Base-by-base conservation (phyloP, 305 asterid genomes). In the Euphrasia arctica region DNA sequence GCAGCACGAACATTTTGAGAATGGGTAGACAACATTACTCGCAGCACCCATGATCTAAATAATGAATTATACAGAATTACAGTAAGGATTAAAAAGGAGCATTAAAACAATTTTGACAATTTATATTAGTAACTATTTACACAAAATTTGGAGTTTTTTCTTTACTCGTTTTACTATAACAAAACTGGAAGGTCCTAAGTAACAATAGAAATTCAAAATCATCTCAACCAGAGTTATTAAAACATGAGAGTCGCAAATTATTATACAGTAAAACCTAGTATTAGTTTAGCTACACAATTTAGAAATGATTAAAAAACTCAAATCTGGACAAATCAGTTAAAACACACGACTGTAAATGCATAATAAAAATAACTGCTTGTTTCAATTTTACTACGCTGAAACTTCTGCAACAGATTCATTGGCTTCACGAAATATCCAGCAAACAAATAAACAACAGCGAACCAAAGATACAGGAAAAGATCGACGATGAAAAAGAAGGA, bases 391-490 rank as follows among this genome's bases (percentile, higher is more conserved):
- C 1, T 10, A 54, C 9, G n/a, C 3, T 12, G 13, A 7, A 54
- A 54, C n/a, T 18, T 2, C 6, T 47, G 10, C 36, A 2, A 3
- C 3, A 25, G 59, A 54, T 27, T 54, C 8, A 57, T 4, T 57
- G 18, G 11, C 55, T 42, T 18, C n/a, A 50, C 3, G n/a, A 50
- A 48, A 41, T 4, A 60, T 45, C 13, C 51, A 48, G 41, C 42
- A 32, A 61, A 14, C 0, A 8, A 25, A 59, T 11, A 12, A 9
- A 9, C 10, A 67, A 11, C 4, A 45, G 32, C 48, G 22, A 18
- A 18, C 11, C 28, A 48, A 1, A 25, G 60, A 78, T 22, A 52
- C 66, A 66, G 15, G 41, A 49, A 39, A 52, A 58, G 18, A 39
- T 51, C 25, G 34, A 65, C 41, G 52, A 41, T 47, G 2, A 60